A percentile compares a stretch with the other conserved stretches of the same genome.
Evolutionary conservation across 1,284 basidiomycete genomes (phyloP).

Genomic region (Microbotryum silenes-acaulis): DNA sequence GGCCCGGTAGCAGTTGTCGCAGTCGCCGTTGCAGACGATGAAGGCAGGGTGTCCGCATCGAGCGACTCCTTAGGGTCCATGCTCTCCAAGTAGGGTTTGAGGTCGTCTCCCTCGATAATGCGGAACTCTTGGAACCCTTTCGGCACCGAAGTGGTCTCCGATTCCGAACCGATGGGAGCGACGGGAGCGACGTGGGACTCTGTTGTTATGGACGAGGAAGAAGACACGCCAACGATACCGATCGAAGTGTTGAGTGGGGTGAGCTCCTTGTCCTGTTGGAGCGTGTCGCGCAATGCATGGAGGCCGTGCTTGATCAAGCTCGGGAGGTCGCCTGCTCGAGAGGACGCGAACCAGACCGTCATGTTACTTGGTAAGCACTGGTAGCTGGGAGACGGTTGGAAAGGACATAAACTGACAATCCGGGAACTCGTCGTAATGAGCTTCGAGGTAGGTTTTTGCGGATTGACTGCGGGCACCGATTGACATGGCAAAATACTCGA

Average conservation of each 20-base stretch:
- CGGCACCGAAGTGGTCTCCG: constrained; percentile 45
- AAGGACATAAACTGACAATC: constrained; percentile 55
- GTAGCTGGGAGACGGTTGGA: not conserved
- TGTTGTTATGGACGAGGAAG: not conserved
- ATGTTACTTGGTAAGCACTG: not conserved
- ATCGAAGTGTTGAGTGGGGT: constrained; percentile 86
- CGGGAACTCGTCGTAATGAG: constrained; percentile 78
- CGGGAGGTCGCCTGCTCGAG: constrained; percentile 57
- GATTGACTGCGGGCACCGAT: constrained; percentile 96
- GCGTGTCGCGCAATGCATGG: constrained; percentile 83
- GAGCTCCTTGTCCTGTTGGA: constrained; percentile 94
- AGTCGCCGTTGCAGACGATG: not conserved
- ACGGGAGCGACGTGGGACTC: constrained; percentile 1
- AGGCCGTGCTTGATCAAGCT: constrained; percentile 84
- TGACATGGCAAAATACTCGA: constrained; percentile 97
- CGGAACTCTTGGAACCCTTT: constrained; percentile 49
- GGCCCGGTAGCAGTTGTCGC: constrained; percentile 6
- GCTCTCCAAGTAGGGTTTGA: constrained; percentile 31
- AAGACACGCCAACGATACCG: constrained; percentile 56
- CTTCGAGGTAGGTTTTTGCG: constrained; percentile 97
- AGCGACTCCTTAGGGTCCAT: constrained; percentile 27
- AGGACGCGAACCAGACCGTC: not conserved
- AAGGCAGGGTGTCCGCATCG: not conserved
- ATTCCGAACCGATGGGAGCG: constrained; percentile 54
- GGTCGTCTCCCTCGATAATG: constrained; percentile 60